Evolutionary conservation across 352 stramenopile genomes (phyloP), one percentile per base, ranked within the genome.

Genomic region (Plasmopara muralis): DNA sequence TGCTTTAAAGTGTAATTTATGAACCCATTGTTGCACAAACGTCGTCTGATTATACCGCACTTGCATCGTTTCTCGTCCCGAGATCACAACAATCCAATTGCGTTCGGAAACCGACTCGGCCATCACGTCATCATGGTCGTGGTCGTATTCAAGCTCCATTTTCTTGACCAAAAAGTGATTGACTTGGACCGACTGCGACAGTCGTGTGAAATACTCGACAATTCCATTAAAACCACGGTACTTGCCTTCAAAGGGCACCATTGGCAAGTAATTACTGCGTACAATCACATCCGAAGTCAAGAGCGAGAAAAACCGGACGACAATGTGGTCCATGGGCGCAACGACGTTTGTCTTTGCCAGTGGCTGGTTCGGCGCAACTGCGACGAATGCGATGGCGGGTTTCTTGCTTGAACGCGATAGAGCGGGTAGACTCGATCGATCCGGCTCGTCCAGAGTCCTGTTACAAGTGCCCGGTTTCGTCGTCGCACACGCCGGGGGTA

Each of bases 171-270:
- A 68, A 50, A 89, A 91, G 37, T 89, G 78, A 47, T 91, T 73
- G 47, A 87, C 77, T 16, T 78, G 68, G 14, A 86, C 83, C 6
- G 80, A 84, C 45, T 83, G 62, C 18, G 78, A 68, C 6, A 93
- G 52, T 29, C 81, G 68, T 41, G 77, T 64, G 53, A 93, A 85
- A 47, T 82, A 93, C 53, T 93, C 81, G 9, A 93, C 62, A 9
- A 93, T 75, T 29, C 83, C 83, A 9, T 61, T 63, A 62, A 74
- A 89, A 15, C 78, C 80, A 14, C 83, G 83, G 47, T 85, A 93
- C 37, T 88, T 91, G 43, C 83, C 83, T 47, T 85, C 78, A 29
- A 93, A 93, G n/a, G 78, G 80, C 37, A 93, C 83, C 83, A 93
- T 93, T n/a, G 83, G 83, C 18, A 93, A 59, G 57, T 93, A 93